Evolutionary conservation across 495 filamentous ascomycete species (phyloP), one percentile per base, ranked within the genome.

Genomic region (Cercophora samala): DNA sequence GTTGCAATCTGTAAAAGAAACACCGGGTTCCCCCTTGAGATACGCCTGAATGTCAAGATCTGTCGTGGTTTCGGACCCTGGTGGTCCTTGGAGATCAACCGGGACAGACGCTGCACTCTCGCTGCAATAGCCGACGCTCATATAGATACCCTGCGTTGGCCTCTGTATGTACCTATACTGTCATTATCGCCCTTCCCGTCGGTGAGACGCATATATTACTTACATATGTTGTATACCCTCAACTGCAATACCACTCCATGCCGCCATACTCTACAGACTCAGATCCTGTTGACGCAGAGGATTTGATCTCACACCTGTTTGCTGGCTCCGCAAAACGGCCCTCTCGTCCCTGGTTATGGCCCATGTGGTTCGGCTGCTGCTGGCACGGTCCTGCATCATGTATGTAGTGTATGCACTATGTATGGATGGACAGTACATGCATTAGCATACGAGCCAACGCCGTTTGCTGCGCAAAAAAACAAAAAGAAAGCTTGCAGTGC

Each of bases 1-100:
- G 53, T 56, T 21, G 18, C n/a, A 23, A 11, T 56, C 51, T 23
- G 53, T 56, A 3, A 19, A 13, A 15, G 15, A 17, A 46, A 46
- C 9, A 46, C n/a, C 22, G n/a, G 53, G 22, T 56, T 56, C 53
- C 53, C 53, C n/a, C n/a, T 56, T 18, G 13, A 56, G 22, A 18
- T 13, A 46, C 13, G 37, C 37, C 37, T 46, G 53, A 56, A 56
- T 56, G 53, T 23, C n/a, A 56, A 56, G n/a, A 21, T 15, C 53
- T 56, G 53, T 56, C n/a, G n/a, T 23, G n/a, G 53, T 56, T 56
- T 56, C 53, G n/a, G 53, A 21, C 53, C 53, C 53, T 56, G 53
- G n/a, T 13, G 53, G n/a, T 23, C 53, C 53, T 56, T 19, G n/a
- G 22, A n/a, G 52, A 56, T 23, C 21, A 56, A 21, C 53, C 18